Conservation (phyloP, 495 filamentous ascomycete genomes). For the Hypoxylon perforatum region DNA sequence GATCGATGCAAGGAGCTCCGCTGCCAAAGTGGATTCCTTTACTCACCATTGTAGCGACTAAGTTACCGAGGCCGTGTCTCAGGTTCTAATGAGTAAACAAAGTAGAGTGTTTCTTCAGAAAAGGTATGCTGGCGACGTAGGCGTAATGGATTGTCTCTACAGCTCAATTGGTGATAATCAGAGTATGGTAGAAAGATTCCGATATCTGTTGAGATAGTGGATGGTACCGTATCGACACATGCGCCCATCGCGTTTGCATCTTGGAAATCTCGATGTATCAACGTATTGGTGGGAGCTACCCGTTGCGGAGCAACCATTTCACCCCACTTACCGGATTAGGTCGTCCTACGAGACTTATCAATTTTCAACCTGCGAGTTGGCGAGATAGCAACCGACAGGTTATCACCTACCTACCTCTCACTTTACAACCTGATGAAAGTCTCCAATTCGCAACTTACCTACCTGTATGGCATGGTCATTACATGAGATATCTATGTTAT, state of each 20-base stretch:
- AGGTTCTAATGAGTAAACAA: constrained; percentile 27
- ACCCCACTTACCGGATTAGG: constrained; percentile 27
- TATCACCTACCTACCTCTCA: no score
- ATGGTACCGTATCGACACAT: constrained; percentile 11
- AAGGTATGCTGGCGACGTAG: not conserved
- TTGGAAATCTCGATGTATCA: constrained; percentile 10
- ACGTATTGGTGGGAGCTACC: constrained; percentile 5
- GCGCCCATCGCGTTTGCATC: not conserved
- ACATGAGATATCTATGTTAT: no score
- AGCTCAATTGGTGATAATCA: not conserved
- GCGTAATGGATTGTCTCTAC: not conserved
- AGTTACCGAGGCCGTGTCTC: constrained; percentile 30
- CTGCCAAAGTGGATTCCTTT: constrained; percentile 38
- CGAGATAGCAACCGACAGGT: no score
- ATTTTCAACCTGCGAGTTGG: no score
- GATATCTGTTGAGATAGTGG: not conserved
- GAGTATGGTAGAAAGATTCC: not conserved
- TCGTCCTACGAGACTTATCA: not conserved
- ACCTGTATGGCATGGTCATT: no score
- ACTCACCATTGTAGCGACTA: constrained; percentile 40
- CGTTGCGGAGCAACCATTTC: constrained; percentile 37
- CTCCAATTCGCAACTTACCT: no score
- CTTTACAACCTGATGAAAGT: no score
- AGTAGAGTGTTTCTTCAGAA: constrained; percentile 1
- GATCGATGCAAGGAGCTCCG: constrained; percentile 41